phyloP scores from a whole-genome alignment of 2,329 filamentous ascomycete species.

The Arthrobotrys musiformis region DNA sequence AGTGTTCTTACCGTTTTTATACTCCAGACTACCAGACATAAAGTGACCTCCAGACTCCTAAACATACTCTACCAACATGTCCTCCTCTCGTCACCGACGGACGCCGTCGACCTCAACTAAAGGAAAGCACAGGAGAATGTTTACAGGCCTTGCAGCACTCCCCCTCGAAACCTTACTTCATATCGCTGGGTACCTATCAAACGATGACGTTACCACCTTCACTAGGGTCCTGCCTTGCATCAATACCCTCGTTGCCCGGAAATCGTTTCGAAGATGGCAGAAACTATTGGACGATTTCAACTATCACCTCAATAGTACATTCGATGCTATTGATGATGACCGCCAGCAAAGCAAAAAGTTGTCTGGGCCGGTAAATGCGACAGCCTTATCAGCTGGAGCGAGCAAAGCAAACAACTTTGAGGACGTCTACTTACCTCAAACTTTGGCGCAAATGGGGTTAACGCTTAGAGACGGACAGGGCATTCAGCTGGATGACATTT shows the following conservation, averaged over 20 bases:
- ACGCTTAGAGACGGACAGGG: not conserved
- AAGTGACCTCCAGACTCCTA: no score
- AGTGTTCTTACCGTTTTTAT: no score
- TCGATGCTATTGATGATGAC: constrained; percentile 34
- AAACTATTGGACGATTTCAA: constrained; percentile 24
- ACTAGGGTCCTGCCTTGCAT: constrained; percentile 13
- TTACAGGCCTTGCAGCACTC: constrained; percentile 1
- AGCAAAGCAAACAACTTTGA: constrained; percentile 13
- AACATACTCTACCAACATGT: not conserved
- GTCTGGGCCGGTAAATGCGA: not conserved
- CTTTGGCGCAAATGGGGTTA: constrained; percentile 25
- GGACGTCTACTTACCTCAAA: constrained; percentile 6
- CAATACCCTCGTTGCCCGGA: not conserved
- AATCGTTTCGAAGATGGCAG: constrained; percentile 38
- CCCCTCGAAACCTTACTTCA: constrained; percentile 37
- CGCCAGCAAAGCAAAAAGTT: not conserved
- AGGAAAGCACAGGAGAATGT: not conserved
- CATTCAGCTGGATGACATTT: constrained; percentile 39
- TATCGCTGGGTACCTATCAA: constrained; percentile 38
- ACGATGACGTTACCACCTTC: constrained; percentile 26
- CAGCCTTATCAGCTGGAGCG: not conserved
- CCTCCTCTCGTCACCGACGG: not conserved
- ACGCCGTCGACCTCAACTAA: not conserved
- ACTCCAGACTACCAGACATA: no score
- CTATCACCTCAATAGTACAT: not conserved